Conservation (phyloP, 2,329 filamentous ascomycete species). For the Pseudocercospora musae region DNA sequence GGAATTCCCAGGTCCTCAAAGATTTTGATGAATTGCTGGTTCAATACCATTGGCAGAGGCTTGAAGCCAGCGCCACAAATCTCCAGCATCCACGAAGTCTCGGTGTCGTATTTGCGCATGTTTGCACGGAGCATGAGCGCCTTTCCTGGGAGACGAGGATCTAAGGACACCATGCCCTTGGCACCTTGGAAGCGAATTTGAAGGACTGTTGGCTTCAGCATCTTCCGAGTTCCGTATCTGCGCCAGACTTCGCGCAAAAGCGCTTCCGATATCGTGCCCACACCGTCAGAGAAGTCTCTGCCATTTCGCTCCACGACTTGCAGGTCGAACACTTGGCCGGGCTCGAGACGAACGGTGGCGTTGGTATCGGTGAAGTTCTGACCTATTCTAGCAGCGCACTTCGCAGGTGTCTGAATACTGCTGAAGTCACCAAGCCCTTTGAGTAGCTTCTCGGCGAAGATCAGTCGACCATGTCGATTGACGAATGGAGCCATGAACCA, state of each 20-base stretch:
- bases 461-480: constrained; percentile 29
- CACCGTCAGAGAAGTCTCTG: constrained; percentile 73
- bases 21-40: constrained; percentile 80
- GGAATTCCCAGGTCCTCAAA: constrained; percentile 71
- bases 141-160: constrained; percentile 57
- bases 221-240: constrained; percentile 46
- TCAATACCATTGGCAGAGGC: constrained; percentile 68
- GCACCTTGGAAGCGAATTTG: constrained; percentile 72
- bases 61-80: constrained; percentile 68
- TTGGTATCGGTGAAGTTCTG: constrained; percentile 74
- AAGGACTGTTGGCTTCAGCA: constrained; percentile 59
- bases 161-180: constrained; percentile 76
- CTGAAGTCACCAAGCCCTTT: constrained; percentile 49
- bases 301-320: constrained; percentile 54
- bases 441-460: constrained; percentile 43
- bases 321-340: constrained; percentile 38
- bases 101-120: constrained; percentile 74
- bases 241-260: constrained; percentile 61
- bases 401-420: constrained; percentile 53
- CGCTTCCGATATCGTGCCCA: constrained; percentile 66
- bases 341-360: constrained; percentile 54
- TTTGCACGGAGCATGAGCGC: constrained; percentile 63
- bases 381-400: constrained; percentile 58
- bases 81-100: constrained; percentile 57
- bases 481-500: constrained; percentile 61